Evolutionary conservation across 192 early-diverging fungal species (phyloP), one percentile per base, ranked within the genome.

Genomic region (Backusella psychrophila): DNA sequence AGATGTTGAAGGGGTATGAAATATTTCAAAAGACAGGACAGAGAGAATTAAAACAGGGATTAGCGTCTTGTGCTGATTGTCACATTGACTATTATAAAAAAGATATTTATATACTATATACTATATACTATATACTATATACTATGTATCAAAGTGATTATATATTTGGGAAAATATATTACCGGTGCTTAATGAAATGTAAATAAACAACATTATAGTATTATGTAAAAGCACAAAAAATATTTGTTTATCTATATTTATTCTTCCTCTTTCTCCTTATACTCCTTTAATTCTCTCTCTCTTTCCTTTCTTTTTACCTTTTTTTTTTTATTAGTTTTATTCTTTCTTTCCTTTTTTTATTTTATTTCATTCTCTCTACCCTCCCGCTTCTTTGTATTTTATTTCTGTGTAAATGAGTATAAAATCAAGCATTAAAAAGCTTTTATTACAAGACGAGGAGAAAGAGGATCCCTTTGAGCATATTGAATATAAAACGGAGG

Each of bases 1-100:
- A 94, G 73, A 88, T 96, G 15, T 77, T 81, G 14, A 91, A 91
- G 71, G 97, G 97, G 81, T 90, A 91, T 76, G 91, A 94, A 41
- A 88, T 94, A 53, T 97, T 96, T 85, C 86, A 91, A 63, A 49
- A 79, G 19, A 86, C 91, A 81, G 95, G 95, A 85, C 80, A 89
- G 73, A 85, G 84, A 19, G 96, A 97, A 80, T 88, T 95, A 79
- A 94, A 94, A 80, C 87, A 91, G 23, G 86, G 87, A 44, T 81
- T 96, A 71, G 76, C 88, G 26, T 90, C 90, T 15, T 90, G 93
- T 80, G 90, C 89, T n/a, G 85, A 91, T 19, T 87, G 91, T 21
- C 93, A 96, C 69, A 87, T 96, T 53, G 90, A 92, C 71, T 98
- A 93, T 76, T 93, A 93, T 81, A 81, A 94, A 75, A 89, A 93